Evolutionary conservation across 257 asterid species (phyloP).

Genomic region (Solanum pennellii): DNA sequence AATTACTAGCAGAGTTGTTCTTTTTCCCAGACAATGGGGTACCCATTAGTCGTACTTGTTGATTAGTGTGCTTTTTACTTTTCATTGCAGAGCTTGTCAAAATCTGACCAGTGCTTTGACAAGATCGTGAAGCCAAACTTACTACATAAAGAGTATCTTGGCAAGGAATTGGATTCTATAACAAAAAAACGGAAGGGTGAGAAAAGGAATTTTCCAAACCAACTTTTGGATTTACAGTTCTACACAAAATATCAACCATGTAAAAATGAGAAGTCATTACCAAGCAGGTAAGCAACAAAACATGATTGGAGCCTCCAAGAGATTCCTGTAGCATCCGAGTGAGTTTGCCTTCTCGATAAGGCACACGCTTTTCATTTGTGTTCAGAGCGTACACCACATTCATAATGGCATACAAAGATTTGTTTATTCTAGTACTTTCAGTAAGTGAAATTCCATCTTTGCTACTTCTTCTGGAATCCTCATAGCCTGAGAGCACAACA

Average conservation of each 20-base stretch:
- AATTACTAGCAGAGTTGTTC: constrained; percentile 14
- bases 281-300: constrained; percentile 63
- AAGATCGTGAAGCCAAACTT: constrained; percentile 60
- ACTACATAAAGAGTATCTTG: constrained; percentile 56
- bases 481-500: constrained; percentile 44
- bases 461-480: constrained; percentile 51
- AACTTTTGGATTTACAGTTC: background rate
- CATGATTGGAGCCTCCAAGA: constrained; percentile 51
- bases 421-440: constrained; percentile 50
- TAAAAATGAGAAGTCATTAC: constrained; percentile 23
- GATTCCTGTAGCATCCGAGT: constrained; percentile 77
- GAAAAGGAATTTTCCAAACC: background rate
- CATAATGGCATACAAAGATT: constrained; percentile 43
- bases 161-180: constrained; percentile 62
- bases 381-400: constrained; percentile 63
- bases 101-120: constrained; percentile 40
- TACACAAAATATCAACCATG: background rate
- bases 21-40: constrained; percentile 39
- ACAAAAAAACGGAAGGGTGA: background rate
- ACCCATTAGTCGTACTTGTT: constrained; percentile 17
- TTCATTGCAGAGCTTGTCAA: constrained; percentile 38
- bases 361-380: constrained; percentile 50
- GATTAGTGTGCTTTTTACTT: constrained; percentile 29
- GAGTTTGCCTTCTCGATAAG: constrained; percentile 75
- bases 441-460: constrained; percentile 36